Evolutionary conservation across 1,284 basidiomycete genomes (phyloP).

Genomic region (Kwoniella shivajii): DNA sequence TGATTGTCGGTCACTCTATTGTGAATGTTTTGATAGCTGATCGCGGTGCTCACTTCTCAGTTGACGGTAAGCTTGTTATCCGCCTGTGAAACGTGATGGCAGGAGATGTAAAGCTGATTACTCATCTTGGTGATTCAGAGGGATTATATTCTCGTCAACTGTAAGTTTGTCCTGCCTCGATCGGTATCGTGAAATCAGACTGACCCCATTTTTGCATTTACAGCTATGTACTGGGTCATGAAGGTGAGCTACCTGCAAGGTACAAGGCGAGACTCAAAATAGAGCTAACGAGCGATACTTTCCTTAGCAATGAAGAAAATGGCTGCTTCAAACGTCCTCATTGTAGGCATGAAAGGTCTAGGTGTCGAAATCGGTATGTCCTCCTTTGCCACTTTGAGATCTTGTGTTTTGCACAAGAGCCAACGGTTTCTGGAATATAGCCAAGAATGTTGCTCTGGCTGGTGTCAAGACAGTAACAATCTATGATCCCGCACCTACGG

Average conservation of each 20-base stretch:
- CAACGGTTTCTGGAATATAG: conserved; percentile 56
- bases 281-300: too few species aligned
- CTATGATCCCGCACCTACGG: conserved; percentile 88
- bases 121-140: conserved; percentile 56
- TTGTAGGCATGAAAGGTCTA: conserved; percentile 89
- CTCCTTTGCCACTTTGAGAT: background rate
- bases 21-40: background rate
- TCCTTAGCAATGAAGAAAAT: conserved; percentile 98
- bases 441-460: conserved; percentile 93
- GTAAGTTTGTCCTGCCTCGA: conserved; percentile 60
- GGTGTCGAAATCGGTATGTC: conserved; percentile 90
- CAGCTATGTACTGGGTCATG: conserved; percentile 94
- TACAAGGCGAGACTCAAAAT: conserved; percentile 62
- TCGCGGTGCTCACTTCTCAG: conserved; percentile 21
- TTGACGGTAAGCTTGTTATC: conserved; percentile 38
- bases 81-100: background rate
- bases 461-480: conserved; percentile 98
- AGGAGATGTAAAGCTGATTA: conserved; percentile 6
- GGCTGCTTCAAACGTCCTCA: conserved; percentile 93
- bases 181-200: conserved; percentile 22
- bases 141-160: conserved; percentile 94
- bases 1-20: background rate
- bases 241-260: conserved; percentile 63
- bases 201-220: conserved; percentile 11
- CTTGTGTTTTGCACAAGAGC: background rate